phyloP scores from a whole-genome alignment of 768 basidiomycete genomes.

The Psilocybe subaeruginosa region DNA sequence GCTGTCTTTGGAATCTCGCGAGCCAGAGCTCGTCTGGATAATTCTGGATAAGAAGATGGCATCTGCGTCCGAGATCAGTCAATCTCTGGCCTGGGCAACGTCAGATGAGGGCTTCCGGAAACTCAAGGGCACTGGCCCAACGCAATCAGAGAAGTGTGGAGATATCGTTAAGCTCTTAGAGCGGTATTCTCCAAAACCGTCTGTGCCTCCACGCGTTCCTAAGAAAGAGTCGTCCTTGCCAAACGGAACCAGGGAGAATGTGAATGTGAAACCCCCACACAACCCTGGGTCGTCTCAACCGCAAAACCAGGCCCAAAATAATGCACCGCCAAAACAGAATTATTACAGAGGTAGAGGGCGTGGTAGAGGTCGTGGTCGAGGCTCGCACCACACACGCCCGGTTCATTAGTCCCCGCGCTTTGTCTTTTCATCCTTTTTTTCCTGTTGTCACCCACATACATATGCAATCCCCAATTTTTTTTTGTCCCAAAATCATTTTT shows the following conservation, averaged over 20 bases:
- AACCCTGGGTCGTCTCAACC: neutral
- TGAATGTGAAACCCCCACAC: slow-evolving; percentile 2
- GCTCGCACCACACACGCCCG: slow-evolving; percentile 24
- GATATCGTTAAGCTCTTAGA: slow-evolving; percentile 56
- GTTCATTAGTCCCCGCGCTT: slow-evolving; percentile 14
- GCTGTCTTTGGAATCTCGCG: slow-evolving; percentile 59
- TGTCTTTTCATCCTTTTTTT: neutral
- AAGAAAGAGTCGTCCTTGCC: neutral
- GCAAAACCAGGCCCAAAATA: neutral
- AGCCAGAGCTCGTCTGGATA: slow-evolving; percentile 68
- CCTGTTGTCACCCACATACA: neutral
- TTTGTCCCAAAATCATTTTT: neutral
- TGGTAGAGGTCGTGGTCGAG: slow-evolving; percentile 44
- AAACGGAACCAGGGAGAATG: neutral
- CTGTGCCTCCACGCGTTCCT: neutral
- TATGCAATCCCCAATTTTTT: neutral
- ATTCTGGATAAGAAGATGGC: slow-evolving; percentile 63
- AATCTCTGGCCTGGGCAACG: slow-evolving; percentile 53
- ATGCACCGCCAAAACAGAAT: slow-evolving; percentile 12
- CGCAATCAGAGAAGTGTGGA: slow-evolving; percentile 36
- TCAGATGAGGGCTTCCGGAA: slow-evolving; percentile 31
- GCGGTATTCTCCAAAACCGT: slow-evolving; percentile 12
- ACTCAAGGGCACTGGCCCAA: slow-evolving; percentile 19
- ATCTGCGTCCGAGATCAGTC: slow-evolving; percentile 47
- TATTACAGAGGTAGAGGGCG: slow-evolving; percentile 30